Conservation (phyloP, 148 eudicot species). For the Camellia lanceoleosa region DNA sequence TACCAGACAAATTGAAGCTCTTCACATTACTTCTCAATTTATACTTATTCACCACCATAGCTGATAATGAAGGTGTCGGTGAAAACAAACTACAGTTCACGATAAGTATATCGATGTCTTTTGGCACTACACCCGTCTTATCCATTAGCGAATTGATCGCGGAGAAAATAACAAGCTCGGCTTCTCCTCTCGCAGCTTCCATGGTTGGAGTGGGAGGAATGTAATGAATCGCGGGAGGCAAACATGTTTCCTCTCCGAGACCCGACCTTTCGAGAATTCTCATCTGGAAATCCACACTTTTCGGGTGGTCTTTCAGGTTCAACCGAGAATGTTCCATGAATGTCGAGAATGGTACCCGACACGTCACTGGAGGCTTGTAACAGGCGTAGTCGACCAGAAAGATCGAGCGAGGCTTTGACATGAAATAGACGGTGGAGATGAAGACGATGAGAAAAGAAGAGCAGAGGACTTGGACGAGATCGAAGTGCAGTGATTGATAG, state of each 20-base stretch:
- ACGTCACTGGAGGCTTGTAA: constrained; percentile 13
- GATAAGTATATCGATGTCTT: constrained; percentile 47
- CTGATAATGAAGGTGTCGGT: constrained; percentile 70
- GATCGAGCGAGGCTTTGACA: constrained; percentile 14
- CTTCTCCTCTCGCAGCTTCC: constrained; percentile 22
- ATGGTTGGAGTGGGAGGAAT: constrained; percentile 31
- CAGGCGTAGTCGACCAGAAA: constrained; percentile 28
- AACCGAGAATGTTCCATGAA: constrained; percentile 22
- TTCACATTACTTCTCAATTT: constrained; percentile 51
- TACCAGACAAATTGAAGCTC: constrained; percentile 66
- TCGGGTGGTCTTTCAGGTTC: constrained; percentile 4
- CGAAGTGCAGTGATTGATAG: constrained; percentile 12
- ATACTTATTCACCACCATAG: constrained; percentile 73
- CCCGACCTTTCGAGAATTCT: constrained; percentile 34
- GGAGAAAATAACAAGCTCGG: constrained; percentile 25
- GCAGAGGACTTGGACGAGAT: constrained; percentile 4
- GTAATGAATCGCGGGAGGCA: constrained; percentile 27
- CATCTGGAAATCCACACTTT: constrained; percentile 20
- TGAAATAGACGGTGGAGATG: constrained; percentile 4
- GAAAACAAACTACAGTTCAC: constrained; percentile 65
- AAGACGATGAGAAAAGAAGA: neutral
- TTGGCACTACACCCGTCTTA: constrained; percentile 33
- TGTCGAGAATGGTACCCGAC: constrained; percentile 16
- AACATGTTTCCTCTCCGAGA: constrained; percentile 31
- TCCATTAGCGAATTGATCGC: constrained; percentile 21